These are phyloP conservation scores for Candida cerambycidarum DNA, from an alignment of 805 yeast species.

Conservation along the genomic window DNA sequence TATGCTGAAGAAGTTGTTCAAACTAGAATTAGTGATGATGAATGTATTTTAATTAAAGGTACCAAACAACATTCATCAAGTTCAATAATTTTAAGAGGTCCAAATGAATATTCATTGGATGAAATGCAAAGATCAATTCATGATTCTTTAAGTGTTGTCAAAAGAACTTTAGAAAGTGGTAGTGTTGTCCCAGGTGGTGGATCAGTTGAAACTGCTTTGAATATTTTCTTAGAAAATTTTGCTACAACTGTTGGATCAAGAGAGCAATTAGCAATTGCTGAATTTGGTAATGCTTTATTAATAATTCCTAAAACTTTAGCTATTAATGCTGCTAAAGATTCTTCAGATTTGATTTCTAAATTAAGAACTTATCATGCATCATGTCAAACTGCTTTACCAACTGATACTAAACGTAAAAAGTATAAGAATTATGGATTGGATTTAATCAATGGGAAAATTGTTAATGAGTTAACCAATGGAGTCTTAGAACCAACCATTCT, in stretches of 20 bases:
- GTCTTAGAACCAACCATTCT: constrained; percentile 95
- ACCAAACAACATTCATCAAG: constrained; percentile 89
- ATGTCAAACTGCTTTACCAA: constrained; percentile 77
- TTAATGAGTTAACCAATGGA: constrained; percentile 79
- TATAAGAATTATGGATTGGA: constrained; percentile 94
- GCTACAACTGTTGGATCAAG: constrained; percentile 98
- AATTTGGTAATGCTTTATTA: constrained; percentile 86
- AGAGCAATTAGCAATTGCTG: constrained; percentile 97
- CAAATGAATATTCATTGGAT: constrained; percentile 92
- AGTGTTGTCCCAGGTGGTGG: constrained; percentile 98
- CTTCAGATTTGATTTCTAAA: constrained; percentile 91
- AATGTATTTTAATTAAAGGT: constrained; percentile 88
- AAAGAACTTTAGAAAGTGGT: constrained; percentile 93
- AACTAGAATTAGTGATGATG: constrained; percentile 91
- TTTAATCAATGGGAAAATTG: constrained; percentile 85
- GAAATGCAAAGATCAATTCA: constrained; percentile 98
- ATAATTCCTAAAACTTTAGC: constrained; percentile 96
- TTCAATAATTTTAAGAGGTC: constrained; percentile 90
- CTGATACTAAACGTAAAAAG: constrained; percentile 80
- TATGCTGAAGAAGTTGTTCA: constrained; percentile 88
- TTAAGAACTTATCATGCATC: constrained; percentile 96
- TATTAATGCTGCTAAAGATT: constrained; percentile 95
- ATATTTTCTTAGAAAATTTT: constrained; percentile 91
- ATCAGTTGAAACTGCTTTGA: constrained; percentile 95
- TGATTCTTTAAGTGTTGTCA: constrained; percentile 91